Conservation (phyloP, 139 green algal genomes). For the Raphidocelis subcapitata region DNA sequence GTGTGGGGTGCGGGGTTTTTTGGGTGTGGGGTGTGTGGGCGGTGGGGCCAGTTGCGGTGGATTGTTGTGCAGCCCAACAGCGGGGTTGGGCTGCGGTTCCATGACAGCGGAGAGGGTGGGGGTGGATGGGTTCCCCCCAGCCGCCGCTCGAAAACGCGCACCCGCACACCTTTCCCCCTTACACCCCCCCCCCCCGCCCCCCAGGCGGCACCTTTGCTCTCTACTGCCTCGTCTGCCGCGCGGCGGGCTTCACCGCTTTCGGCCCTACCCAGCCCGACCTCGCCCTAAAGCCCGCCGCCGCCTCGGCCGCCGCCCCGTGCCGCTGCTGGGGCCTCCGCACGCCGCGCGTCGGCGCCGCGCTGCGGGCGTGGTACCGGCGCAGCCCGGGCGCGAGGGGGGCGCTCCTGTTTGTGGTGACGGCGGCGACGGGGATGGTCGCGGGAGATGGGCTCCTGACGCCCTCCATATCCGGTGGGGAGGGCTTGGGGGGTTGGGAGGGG, state of each 20-base stretch:
- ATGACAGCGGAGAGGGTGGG: no score
- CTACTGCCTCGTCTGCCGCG: constrained; percentile 61
- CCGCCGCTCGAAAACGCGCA: no score
- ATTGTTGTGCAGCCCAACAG: no score
- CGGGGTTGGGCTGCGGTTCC: no score
- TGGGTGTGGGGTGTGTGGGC: neutral
- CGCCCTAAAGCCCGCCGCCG: no score
- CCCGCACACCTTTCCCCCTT: neutral
- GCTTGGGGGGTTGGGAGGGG: neutral
- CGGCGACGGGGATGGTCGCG: constrained; percentile 39
- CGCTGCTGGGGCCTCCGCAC: no score
- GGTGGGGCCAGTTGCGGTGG: no score
- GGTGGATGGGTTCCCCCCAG: no score
- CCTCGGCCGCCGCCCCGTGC: neutral
- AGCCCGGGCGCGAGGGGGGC: constrained; percentile 1
- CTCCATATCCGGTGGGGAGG: constrained; percentile 35
- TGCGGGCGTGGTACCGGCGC: neutral
- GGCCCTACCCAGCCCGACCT: neutral
- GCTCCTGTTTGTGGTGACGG: constrained; percentile 20
- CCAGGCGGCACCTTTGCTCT: constrained; percentile 75
- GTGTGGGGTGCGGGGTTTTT: neutral
- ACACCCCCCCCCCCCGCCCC: neutral
- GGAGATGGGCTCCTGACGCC: constrained; percentile 53
- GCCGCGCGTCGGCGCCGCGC: neutral
- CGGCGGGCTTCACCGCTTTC: constrained; percentile 29